These are phyloP conservation scores for Aspergillus heteromorphus DNA, from an alignment of 495 filamentous ascomycete species.

Conservation along the genomic window DNA sequence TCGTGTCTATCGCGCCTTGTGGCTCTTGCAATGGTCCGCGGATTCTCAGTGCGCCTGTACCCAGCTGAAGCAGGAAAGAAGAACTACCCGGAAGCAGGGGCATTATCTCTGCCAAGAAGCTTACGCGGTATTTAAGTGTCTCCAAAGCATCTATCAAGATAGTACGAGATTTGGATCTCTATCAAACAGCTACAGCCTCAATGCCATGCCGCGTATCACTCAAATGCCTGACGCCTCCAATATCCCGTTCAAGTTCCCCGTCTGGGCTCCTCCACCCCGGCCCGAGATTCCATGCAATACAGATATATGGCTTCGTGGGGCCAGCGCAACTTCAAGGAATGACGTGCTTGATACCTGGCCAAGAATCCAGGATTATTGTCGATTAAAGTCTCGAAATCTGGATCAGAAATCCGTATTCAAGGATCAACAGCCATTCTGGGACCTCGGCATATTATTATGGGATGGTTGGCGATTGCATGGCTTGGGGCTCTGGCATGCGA, in stretches of 20 bases:
- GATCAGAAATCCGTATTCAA: too few relatives aligned
- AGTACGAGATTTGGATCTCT: too few relatives aligned
- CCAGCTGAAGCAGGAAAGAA: too few relatives aligned
- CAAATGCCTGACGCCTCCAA: neutral
- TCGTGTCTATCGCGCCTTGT: conserved; percentile 6
- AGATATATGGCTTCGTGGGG: neutral
- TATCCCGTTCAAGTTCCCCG: neutral
- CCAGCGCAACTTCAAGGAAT: too few relatives aligned
- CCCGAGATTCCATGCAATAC: neutral
- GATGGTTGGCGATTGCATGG: neutral
- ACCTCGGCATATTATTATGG: neutral
- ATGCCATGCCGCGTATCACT: neutral
- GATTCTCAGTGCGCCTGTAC: neutral
- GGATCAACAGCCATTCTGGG: neutral
- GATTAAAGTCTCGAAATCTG: too few relatives aligned
- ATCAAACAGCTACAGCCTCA: too few relatives aligned
- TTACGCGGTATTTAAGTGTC: neutral
- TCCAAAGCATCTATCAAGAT: neutral
- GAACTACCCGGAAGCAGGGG: too few relatives aligned
- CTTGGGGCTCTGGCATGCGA: neutral
- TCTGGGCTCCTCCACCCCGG: neutral
- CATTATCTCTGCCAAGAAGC: neutral
- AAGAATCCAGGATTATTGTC: too few relatives aligned
- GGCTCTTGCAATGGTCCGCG: neutral
- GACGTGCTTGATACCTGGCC: neutral